phyloP scores from a whole-genome alignment of 371 early-diverging fungal species.

The Mucor velutinosus region DNA sequence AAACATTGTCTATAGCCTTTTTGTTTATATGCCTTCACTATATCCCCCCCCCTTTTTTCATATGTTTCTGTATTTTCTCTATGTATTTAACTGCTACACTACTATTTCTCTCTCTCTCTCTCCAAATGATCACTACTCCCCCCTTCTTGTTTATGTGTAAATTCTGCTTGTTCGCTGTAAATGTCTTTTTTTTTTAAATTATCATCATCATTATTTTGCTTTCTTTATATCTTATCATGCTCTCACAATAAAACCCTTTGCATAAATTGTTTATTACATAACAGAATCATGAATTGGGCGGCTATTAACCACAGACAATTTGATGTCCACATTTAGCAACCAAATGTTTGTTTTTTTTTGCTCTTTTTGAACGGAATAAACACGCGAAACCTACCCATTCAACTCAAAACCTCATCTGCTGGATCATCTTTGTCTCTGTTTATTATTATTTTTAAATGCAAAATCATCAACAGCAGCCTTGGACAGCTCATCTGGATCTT shows the following conservation, averaged over 20 bases:
- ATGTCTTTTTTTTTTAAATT: not conserved
- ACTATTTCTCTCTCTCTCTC: not conserved
- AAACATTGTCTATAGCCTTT: constrained; percentile 1
- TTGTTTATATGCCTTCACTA: constrained; percentile 6
- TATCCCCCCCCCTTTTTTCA: not conserved
- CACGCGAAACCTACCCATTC: not conserved
- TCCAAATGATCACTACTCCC: not conserved
- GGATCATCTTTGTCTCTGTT: not conserved
- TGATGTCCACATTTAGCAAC: not conserved
- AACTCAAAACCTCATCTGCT: not conserved
- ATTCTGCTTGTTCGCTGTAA: constrained; percentile 11
- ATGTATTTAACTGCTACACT: constrained; percentile 1
- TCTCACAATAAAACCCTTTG: not conserved
- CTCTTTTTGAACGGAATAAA: not conserved
- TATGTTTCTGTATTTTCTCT: constrained; percentile 9
- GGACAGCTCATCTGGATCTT: constrained; percentile 11
- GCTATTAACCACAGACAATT: not conserved
- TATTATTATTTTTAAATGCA: not conserved
- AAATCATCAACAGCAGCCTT: not conserved
- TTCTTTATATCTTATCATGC: constrained; percentile 1
- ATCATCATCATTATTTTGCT: constrained; percentile 3
- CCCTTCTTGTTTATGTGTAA: constrained; percentile 1
- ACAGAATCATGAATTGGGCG: not conserved
- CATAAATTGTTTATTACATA: not conserved
- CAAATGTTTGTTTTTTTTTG: not conserved